phyloP scores from a whole-genome alignment of 768 basidiomycete species.

The Mrakia blollopis region DNA sequence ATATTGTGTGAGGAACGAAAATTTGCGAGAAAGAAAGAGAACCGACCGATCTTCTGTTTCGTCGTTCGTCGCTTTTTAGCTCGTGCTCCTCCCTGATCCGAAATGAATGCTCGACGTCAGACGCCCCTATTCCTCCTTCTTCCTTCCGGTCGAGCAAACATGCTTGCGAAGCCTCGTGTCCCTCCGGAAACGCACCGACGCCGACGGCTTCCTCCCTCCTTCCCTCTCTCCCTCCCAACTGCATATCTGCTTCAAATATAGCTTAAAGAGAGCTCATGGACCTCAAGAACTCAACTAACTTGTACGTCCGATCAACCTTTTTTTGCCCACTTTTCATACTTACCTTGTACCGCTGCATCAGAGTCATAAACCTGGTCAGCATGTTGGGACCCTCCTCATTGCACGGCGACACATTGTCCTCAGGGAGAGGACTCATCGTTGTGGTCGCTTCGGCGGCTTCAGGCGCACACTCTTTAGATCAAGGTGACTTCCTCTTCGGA shows the following conservation, averaged over 20 bases:
- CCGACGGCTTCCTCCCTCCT: not conserved
- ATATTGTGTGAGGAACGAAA: not conserved
- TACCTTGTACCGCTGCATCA: conserved; percentile 19
- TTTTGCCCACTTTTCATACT: not conserved
- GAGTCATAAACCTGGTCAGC: conserved; percentile 19
- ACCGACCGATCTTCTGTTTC: too few species aligned
- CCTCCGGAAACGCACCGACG: too few species aligned
- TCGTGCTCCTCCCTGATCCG: too few species aligned
- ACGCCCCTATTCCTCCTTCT: too few species aligned
- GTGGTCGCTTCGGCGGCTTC: conserved; percentile 10
- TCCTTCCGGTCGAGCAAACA: too few species aligned
- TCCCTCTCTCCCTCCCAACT: not conserved
- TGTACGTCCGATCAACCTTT: not conserved
- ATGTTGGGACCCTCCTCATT: conserved; percentile 12
- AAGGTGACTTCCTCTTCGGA: not conserved
- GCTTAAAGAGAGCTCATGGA: too few species aligned
- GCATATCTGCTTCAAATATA: not conserved
- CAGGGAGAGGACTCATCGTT: not conserved
- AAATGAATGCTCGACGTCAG: too few species aligned
- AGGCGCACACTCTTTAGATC: not conserved
- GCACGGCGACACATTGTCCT: conserved; percentile 19
- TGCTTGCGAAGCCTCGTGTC: too few species aligned
- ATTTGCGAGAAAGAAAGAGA: not conserved
- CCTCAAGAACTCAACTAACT: not conserved
- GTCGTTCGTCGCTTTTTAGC: too few species aligned